A percentile compares a stretch with the other conserved stretches of the same genome.
phyloP scores from a whole-genome alignment of 1,284 basidiomycete species.

The Stereum hirsutum region DNA sequence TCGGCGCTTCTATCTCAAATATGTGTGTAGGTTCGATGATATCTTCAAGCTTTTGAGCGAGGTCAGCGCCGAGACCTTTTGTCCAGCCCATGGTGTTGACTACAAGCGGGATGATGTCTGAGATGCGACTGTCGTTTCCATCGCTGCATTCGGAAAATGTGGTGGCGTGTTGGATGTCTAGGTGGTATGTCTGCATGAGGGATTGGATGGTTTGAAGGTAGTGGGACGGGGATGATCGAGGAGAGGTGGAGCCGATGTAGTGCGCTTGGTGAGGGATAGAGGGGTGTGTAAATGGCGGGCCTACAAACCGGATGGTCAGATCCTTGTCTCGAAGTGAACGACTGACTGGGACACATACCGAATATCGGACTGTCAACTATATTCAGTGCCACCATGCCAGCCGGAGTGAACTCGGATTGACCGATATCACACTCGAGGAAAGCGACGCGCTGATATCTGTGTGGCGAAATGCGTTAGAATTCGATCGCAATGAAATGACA shows the following conservation, averaged over 20 bases:
- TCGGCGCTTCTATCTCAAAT: constrained; percentile 39
- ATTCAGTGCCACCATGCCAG: constrained; percentile 79
- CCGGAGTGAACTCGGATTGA: constrained; percentile 89
- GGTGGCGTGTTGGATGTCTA: constrained; percentile 55
- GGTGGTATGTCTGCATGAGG: constrained; percentile 61
- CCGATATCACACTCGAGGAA: constrained; percentile 91
- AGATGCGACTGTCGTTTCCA: constrained; percentile 29
- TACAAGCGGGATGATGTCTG: constrained; percentile 69
- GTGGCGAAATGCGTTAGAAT: background rate
- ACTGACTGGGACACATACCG: constrained; percentile 35
- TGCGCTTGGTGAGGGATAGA: constrained; percentile 68
- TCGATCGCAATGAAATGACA: background rate
- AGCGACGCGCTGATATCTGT: constrained; percentile 67
- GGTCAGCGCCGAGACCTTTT: constrained; percentile 86
- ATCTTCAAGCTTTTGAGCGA: constrained; percentile 64
- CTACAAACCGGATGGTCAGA: background rate
- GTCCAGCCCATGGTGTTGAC: constrained; percentile 98
- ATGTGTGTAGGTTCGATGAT: constrained; percentile 57
- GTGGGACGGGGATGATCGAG: constrained; percentile 70
- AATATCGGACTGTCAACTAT: constrained; percentile 61
- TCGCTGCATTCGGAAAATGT: constrained; percentile 13
- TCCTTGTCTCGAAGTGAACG: constrained; percentile 26
- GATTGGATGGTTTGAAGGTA: constrained; percentile 69
- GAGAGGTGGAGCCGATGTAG: constrained; percentile 76
- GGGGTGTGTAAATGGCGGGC: constrained; percentile 81